phyloP scores from a whole-genome alignment of 805 yeast species.

The Suhomyces faveliae region DNA sequence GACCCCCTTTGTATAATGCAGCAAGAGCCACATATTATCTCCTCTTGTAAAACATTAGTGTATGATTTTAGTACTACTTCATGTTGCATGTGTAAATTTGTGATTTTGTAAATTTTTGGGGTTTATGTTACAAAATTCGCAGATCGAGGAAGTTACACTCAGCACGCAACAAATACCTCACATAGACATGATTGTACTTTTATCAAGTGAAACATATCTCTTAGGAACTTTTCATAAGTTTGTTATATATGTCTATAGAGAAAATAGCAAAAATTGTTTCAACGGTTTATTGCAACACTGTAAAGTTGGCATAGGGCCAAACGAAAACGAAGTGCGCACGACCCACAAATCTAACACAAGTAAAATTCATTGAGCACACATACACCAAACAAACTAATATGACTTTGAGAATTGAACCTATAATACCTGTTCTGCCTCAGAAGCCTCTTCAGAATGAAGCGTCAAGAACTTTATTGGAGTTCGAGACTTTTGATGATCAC shows the following conservation, averaged over 20 bases:
- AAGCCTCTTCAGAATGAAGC: neutral
- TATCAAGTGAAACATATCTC: neutral
- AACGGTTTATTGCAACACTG: neutral
- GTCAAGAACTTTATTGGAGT: conserved; percentile 4
- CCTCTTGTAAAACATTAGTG: neutral
- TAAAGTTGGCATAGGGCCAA: neutral
- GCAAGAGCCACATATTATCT: neutral
- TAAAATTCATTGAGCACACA: neutral
- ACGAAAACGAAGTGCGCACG: neutral
- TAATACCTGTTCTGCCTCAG: conserved; percentile 2
- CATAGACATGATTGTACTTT: neutral
- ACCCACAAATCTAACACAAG: neutral
- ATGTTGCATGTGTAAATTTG: neutral
- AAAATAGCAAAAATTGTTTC: neutral
- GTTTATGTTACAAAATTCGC: neutral
- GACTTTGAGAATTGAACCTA: neutral
- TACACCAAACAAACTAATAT: neutral
- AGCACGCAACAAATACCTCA: neutral
- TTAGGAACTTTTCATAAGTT: neutral
- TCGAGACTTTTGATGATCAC: neutral
- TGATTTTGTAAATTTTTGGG: neutral
- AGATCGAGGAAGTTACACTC: no score
- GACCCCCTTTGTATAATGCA: neutral
- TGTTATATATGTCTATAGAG: no score
- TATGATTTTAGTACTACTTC: no score